phyloP scores from a whole-genome alignment of 768 basidiomycete species.

The Asterophora lycoperdoides region DNA sequence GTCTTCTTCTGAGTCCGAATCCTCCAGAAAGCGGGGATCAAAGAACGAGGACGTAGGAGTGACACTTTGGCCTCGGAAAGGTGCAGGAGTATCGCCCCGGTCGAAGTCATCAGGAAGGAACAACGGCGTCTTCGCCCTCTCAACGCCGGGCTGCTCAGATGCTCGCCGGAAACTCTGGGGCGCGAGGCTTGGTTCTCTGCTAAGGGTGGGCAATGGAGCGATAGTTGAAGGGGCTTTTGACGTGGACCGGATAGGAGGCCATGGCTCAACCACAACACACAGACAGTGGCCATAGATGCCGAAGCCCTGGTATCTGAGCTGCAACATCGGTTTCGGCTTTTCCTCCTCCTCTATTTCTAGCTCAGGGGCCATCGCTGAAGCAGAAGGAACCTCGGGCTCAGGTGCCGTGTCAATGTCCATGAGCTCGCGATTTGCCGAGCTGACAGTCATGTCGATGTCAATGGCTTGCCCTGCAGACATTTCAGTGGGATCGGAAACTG shows the following conservation, averaged over 20 bases:
- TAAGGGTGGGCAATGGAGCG: slow-evolving; percentile 7
- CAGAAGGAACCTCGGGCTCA: slow-evolving; percentile 9
- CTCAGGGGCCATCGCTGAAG: slow-evolving; percentile 30
- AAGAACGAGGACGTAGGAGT: slow-evolving; percentile 25
- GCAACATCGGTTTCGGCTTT: slow-evolving; percentile 68
- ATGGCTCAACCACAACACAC: slow-evolving; percentile 82
- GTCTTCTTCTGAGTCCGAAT: slow-evolving; percentile 34
- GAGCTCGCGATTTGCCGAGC: not conserved
- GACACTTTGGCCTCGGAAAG: slow-evolving; percentile 12
- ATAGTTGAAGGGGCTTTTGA: slow-evolving; percentile 25
- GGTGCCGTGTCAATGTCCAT: slow-evolving; percentile 8
- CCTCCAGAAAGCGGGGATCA: slow-evolving; percentile 23
- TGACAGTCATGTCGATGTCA: slow-evolving; percentile 13
- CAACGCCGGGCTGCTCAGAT: slow-evolving; percentile 14
- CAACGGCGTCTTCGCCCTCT: slow-evolving; percentile 54
- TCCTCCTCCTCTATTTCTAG: slow-evolving; percentile 61
- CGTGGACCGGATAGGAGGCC: slow-evolving; percentile 47
- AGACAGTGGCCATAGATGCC: slow-evolving; percentile 67
- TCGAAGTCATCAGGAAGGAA: slow-evolving; percentile 66
- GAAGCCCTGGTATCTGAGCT: slow-evolving; percentile 68
- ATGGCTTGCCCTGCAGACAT: slow-evolving; percentile 28
- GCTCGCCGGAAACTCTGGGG: slow-evolving; percentile 26
- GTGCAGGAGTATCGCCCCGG: slow-evolving; percentile 35
- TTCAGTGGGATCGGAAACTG: slow-evolving; percentile 17
- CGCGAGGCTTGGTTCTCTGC: slow-evolving; percentile 30